Base-by-base conservation (phyloP, 345 rosid species). In the Adansonia digitata region DNA sequence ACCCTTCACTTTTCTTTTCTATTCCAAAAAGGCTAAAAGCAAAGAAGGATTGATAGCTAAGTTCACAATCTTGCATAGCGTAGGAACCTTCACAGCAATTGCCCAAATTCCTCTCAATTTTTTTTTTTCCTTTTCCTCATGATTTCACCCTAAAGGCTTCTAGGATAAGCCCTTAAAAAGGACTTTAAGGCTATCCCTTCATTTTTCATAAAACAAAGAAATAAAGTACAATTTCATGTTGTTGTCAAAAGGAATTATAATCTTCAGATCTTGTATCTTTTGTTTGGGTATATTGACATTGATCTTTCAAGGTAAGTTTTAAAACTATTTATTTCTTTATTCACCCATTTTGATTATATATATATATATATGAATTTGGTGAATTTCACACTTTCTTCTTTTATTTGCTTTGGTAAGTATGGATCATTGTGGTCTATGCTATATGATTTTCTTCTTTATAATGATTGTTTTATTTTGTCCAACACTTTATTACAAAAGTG, bases 11-110 rank as follows among this genome's bases (percentile, higher is more conserved):
- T n/a, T n/a, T n/a, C n/a, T 0, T 0, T 29, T 26, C 53, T 13
- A 43, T 65, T 35, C 24, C 4, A 42, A 43, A n/a, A 43, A 24
- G 15, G 8, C 20, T 15, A 20, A 42, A 43, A 12, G 14, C 31
- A 6, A 68, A 34, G 40, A 63, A 42, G 0, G 9, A 17, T 51
- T 61, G 73, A 78, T 55, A 17, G 70, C 22, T 7, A 52, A 27
- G 18, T 24, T 9, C 75, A 55, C 5, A 56, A 26, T 14, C 48
- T 51, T n/a, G n/a, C 9, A 35, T 45, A 13, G 51, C 18, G 14
- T 22, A 75, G 80, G 86, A 83, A 84, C 80, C 84, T 86, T 86
- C 90, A 74, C 60, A 45, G 86, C 86, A 85, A 80, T 79, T 77
- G 74, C 80, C 34, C 42, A 22, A 17, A 46, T 46, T n/a, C 26